phyloP scores from a whole-genome alignment of 164 flowering plant species.

The Nymphaea thermarum region DNA sequence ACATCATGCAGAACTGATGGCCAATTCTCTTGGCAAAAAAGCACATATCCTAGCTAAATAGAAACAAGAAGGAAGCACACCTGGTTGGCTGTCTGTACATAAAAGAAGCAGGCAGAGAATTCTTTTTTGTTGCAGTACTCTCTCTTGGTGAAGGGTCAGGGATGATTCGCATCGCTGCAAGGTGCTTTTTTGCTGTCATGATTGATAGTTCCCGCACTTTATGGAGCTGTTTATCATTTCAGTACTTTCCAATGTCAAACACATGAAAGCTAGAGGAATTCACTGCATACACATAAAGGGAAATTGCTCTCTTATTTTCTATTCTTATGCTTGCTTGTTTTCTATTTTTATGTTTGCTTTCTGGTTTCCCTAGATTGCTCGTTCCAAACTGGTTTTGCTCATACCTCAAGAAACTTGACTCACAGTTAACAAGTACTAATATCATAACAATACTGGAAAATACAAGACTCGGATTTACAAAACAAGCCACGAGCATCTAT shows the following conservation, averaged over 20 bases:
- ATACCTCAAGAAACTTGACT: too few species aligned
- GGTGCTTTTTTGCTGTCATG: conserved; percentile 96
- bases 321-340: too few species aligned
- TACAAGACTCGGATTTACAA: not conserved
- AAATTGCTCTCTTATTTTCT: too few species aligned
- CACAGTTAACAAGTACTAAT: too few species aligned
- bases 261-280: not conserved
- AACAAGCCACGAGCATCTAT: not conserved
- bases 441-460: too few species aligned
- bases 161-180: conserved; percentile 89
- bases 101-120: conserved; percentile 26
- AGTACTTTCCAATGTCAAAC: conserved; percentile 52
- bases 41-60: not conserved
- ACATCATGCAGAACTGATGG: conserved; percentile 12
- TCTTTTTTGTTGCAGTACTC: conserved; percentile 11
- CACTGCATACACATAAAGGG: too few species aligned
- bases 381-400: too few species aligned
- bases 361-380: too few species aligned
- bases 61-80: conserved; percentile 22
- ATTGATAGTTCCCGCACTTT: conserved; percentile 99
- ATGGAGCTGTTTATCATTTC: conserved; percentile 99
- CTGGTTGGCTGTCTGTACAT: conserved; percentile 54
- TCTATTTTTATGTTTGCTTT: too few species aligned
- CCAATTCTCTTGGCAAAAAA: not conserved
- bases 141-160: conserved; percentile 65